Base-by-base conservation (phyloP, 768 basidiomycete genomes). In the Macrolepiota albuminosa region DNA sequence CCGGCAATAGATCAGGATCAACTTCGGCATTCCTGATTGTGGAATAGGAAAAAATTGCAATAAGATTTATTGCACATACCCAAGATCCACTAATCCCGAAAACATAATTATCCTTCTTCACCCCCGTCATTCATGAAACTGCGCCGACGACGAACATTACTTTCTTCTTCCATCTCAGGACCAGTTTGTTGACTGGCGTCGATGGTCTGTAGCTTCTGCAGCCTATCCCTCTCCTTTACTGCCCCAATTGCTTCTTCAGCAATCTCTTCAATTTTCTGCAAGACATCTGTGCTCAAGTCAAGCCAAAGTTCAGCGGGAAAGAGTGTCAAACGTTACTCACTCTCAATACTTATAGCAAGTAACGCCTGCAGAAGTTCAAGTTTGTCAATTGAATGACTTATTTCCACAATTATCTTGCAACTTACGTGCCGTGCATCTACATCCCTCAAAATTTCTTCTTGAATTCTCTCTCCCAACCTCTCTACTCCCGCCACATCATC, bases 401-500 rank as follows among this genome's bases (percentile, higher is more conserved):
- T 14, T 14, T 48, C 39, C 4, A 11, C 16, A 18, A 31, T n/a
- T 16, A 42, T 37, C 37, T 21, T 21, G 54, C 52, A 39, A 66
- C 71, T 63, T 59, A 73, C 73, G 59, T 72, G 68, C 57, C 74
- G 61, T 21, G 71, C 71, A 58, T 72, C 69, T 26, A 66, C 59
- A 53, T 76, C 74, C 48, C 69, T 68, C 50, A 75, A 59, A 34
- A 75, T 71, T 61, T 74, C 73, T 55, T 65, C 61, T 61, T 71
- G 69, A 14, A 73, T 64, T 60, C 67, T 62, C 62, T 72, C 70
- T 10, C 69, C 69, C 18, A 75, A 54, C 52, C 61, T 68, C 61
- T 72, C 71, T n/a, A 68, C 67, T 9, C 71, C 72, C 2, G 71
- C 67, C 13, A 76, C 70, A 57, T 75, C 73, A 40, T 73, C 66